phyloP scores from a whole-genome alignment of 2,329 filamentous ascomycete species.

The Paraphaeosphaeria minitans region DNA sequence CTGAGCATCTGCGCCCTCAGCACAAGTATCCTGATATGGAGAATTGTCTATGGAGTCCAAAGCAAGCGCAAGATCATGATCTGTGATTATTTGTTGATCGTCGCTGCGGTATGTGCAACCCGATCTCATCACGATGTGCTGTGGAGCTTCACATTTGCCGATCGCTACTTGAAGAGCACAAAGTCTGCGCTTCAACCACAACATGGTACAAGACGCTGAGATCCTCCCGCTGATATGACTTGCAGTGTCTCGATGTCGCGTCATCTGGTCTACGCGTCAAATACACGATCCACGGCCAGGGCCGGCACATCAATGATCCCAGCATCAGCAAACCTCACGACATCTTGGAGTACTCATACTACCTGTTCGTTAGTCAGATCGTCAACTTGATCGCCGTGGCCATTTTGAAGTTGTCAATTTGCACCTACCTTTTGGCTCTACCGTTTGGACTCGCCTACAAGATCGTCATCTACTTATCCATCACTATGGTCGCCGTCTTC shows the following conservation, averaged over 20 bases:
- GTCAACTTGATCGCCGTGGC: constrained; percentile 33
- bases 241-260: constrained; percentile 24
- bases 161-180: background rate
- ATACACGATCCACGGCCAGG: constrained; percentile 22
- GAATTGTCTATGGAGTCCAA: constrained; percentile 25
- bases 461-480: constrained; percentile 28
- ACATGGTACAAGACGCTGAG: background rate
- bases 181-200: background rate
- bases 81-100: constrained; percentile 29
- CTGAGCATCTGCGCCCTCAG: constrained; percentile 23
- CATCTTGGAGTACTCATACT: constrained; percentile 26
- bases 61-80: constrained; percentile 27
- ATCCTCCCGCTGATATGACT: background rate
- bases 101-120: constrained; percentile 23
- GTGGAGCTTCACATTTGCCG: constrained; percentile 1
- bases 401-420: constrained; percentile 35
- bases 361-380: constrained; percentile 28
- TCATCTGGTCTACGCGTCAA: constrained; percentile 23
- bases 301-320: constrained; percentile 31
- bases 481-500: constrained; percentile 31
- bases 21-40: constrained; percentile 26
- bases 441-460: constrained; percentile 31
- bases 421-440: constrained; percentile 31
- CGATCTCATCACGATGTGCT: background rate
- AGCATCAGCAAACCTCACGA: constrained; percentile 24